Percentiles rank a stretch among this genome's conserved stretches.
These are phyloP conservation scores for Chaetomidium leptoderma DNA, from an alignment of 495 filamentous ascomycete genomes.

Conservation along the genomic window DNA sequence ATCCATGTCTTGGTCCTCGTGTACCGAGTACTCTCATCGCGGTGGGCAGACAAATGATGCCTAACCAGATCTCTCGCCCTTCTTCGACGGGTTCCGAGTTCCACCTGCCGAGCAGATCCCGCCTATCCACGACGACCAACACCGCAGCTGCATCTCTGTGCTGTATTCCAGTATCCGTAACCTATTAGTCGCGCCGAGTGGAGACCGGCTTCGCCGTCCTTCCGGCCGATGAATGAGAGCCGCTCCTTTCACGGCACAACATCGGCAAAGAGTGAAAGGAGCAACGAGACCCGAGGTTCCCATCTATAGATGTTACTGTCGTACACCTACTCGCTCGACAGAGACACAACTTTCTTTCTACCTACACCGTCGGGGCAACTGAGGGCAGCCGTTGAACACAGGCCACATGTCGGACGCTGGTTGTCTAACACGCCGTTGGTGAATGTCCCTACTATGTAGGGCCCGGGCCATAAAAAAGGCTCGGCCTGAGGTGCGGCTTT, in stretches of 20 bases:
- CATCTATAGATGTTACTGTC: no score
- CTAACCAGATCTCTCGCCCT: constrained; percentile 11
- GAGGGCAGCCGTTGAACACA: not conserved
- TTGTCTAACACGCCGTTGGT: no score
- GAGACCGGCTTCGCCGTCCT: not conserved
- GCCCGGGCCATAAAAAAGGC: not conserved
- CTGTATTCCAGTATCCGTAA: no score
- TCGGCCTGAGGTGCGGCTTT: not conserved
- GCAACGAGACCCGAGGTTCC: not conserved
- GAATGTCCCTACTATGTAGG: not conserved
- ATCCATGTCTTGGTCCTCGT: not conserved
- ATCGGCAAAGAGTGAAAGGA: not conserved
- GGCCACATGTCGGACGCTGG: not conserved
- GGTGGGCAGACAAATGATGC: constrained; percentile 10
- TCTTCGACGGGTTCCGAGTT: not conserved
- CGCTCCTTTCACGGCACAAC: not conserved
- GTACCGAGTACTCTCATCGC: not conserved
- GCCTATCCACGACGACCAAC: not conserved
- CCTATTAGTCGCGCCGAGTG: not conserved
- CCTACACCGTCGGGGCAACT: not conserved
- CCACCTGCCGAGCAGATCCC: not conserved
- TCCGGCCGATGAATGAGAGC: not conserved
- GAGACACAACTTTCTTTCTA: no score
- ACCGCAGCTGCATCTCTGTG: constrained; percentile 4
- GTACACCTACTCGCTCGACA: no score